Conservation (phyloP, 768 basidiomycete species). For the Boletellus emodensis region DNA sequence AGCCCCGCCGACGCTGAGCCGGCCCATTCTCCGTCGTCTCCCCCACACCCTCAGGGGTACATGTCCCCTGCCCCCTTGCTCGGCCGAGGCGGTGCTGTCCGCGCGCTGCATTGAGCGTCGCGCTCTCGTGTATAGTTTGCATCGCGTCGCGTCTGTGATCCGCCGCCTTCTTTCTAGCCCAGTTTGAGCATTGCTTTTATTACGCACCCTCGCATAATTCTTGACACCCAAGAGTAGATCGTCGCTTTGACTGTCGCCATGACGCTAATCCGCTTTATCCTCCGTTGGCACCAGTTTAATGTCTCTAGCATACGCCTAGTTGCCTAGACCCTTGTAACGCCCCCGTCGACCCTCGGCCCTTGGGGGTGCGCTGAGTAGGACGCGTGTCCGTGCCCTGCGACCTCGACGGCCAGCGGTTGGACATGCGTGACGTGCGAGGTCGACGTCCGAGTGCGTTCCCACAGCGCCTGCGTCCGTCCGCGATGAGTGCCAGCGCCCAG, state of each 20-base stretch:
- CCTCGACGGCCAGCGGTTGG: too few species aligned
- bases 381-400: too few species aligned
- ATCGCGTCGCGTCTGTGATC: conserved; percentile 27
- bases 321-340: too few species aligned
- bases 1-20: conserved; percentile 39
- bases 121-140: conserved; percentile 7
- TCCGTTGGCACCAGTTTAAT: conserved; percentile 29
- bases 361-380: too few species aligned
- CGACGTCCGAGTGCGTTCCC: conserved; percentile 12
- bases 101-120: too few species aligned
- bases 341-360: conserved; percentile 17
- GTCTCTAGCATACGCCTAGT: conserved; percentile 23
- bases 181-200: conserved; percentile 40
- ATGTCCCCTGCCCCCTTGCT: conserved; percentile 2
- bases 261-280: conserved; percentile 31
- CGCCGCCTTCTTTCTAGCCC: conserved; percentile 26
- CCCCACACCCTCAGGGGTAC: neutral
- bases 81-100: too few species aligned
- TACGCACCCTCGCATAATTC: conserved; percentile 33
- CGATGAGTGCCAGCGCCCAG: conserved; percentile 34
- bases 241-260: conserved; percentile 23
- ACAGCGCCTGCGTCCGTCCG: neutral
- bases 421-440: conserved; percentile 27
- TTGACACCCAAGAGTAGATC: conserved; percentile 28
- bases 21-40: too few species aligned